Evolutionary conservation across 2,329 filamentous ascomycete genomes (phyloP).

Genomic region (Fusarium illudens): DNA sequence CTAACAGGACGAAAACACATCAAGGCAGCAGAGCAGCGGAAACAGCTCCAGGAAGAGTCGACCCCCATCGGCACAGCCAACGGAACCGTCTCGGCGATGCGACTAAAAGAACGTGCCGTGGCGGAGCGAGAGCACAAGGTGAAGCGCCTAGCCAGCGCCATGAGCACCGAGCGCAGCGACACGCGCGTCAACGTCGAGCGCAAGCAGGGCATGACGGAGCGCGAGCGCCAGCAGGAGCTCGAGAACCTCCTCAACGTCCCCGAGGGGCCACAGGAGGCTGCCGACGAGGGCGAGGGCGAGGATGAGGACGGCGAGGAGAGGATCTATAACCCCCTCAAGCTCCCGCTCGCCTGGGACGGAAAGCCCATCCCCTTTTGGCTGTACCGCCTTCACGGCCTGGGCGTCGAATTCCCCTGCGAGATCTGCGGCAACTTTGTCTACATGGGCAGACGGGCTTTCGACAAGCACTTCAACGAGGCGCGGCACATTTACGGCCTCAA

Average conservation of each 20-base stretch:
- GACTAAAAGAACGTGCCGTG: constrained; percentile 87
- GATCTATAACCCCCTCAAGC: constrained; percentile 95
- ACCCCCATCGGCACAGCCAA: constrained; percentile 41
- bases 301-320: constrained; percentile 83
- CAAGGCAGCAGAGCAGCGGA: constrained; percentile 76
- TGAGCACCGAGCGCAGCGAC: constrained; percentile 87
- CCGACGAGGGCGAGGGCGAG: constrained; percentile 70
- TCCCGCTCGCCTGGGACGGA: constrained; percentile 96
- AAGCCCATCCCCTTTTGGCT: constrained; percentile 99
- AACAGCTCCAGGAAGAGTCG: constrained; percentile 55
- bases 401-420: constrained; percentile 94
- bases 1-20: constrained; percentile 92
- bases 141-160: constrained; percentile 78
- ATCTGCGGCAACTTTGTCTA: constrained; percentile 99
- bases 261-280: constrained; percentile 46
- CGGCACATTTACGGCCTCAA: constrained; percentile 93
- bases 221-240: constrained; percentile 91
- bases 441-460: constrained; percentile 94
- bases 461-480: constrained; percentile 98
- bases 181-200: constrained; percentile 95
- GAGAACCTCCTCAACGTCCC: constrained; percentile 75
- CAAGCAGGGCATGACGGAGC: constrained; percentile 96
- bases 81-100: constrained; percentile 52
- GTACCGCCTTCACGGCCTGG: constrained; percentile 94
- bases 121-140: constrained; percentile 89